phyloP scores from a whole-genome alignment of 176 grass and related monocot genomes.

The Lolium rigidum region DNA sequence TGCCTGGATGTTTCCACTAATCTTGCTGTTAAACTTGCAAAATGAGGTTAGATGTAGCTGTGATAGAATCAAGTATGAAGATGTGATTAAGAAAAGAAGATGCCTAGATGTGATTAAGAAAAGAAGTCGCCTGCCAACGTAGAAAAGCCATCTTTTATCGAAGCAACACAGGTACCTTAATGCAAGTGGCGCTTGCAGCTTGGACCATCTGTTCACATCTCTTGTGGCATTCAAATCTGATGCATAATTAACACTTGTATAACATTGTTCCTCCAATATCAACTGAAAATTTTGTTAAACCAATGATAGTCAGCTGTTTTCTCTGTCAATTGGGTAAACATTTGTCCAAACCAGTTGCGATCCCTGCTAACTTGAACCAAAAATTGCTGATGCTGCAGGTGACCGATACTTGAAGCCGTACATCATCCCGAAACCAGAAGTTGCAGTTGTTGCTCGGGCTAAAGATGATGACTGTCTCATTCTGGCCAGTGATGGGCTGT shows the following conservation, averaged over 20 bases:
- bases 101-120: constrained; percentile 41
- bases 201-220: constrained; percentile 36
- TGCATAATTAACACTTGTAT: constrained; percentile 11
- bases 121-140: constrained; percentile 37
- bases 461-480: constrained; percentile 91
- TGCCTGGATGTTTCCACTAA: constrained; percentile 33
- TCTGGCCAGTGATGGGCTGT: constrained; percentile 82
- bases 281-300: constrained; percentile 46
- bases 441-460: constrained; percentile 62
- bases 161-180: constrained; percentile 50
- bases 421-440: constrained; percentile 77
- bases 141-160: constrained; percentile 52
- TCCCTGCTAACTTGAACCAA: constrained; percentile 25
- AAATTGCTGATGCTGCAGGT: constrained; percentile 53
- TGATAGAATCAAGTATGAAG: constrained; percentile 51
- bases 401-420: constrained; percentile 83
- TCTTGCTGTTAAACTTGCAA: constrained; percentile 42
- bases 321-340: constrained; percentile 38
- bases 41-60: constrained; percentile 43
- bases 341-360: constrained; percentile 32
- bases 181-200: constrained; percentile 44
- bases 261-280: constrained; percentile 47
- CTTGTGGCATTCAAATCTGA: constrained; percentile 2
- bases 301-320: constrained; percentile 36
- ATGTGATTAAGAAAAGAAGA: constrained; percentile 49